These are phyloP conservation scores for Collybiopsis luxurians DNA, from an alignment of 768 basidiomycete species.

Conservation along the genomic window DNA sequence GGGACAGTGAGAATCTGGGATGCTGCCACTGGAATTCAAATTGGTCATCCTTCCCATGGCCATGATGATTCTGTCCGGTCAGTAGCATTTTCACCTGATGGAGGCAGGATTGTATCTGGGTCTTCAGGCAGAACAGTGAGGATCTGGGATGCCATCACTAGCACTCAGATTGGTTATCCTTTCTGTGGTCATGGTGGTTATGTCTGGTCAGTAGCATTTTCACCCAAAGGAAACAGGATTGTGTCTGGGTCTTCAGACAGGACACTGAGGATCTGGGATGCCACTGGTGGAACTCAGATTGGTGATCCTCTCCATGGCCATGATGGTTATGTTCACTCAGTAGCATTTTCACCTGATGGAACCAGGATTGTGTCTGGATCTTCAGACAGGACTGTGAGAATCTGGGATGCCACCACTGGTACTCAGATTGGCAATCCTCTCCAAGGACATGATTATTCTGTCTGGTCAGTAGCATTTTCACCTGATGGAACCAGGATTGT, in stretches of 20 bases:
- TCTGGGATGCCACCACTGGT: not conserved
- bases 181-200: not conserved
- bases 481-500: not conserved
- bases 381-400: not conserved
- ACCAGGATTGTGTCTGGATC: not conserved
- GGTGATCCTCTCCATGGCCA: not conserved
- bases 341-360: not conserved
- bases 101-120: not conserved
- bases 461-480: not conserved
- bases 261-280: not conserved
- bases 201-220: not conserved
- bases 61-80: not conserved
- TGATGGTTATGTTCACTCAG: not conserved
- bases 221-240: not conserved
- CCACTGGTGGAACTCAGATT: not conserved
- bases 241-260: not conserved
- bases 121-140: not conserved
- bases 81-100: not conserved
- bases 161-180: no score
- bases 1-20: no score
- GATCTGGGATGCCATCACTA: not conserved
- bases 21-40: no score
- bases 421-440: not conserved
- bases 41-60: not conserved
- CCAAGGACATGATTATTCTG: not conserved